Evolutionary conservation across 139 green algal genomes (phyloP).

Genomic region (Asterochloris sp.): DNA sequence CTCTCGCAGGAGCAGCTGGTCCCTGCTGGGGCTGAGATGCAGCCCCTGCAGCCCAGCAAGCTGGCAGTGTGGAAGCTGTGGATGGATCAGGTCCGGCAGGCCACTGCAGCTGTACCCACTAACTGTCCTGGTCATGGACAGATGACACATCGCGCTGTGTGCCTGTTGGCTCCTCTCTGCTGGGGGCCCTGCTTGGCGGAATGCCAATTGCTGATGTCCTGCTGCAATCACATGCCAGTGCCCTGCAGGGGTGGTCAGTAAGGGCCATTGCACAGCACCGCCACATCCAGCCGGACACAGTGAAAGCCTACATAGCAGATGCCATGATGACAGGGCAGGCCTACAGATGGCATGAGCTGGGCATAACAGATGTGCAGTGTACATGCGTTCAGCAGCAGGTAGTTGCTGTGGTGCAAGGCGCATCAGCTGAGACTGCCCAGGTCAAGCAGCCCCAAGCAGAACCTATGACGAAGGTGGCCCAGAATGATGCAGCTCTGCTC

Average conservation of each 20-base stretch:
- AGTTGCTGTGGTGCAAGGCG: too few species aligned
- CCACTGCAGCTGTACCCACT: not conserved
- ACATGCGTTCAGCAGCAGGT: not conserved
- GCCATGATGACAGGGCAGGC: conserved; percentile 32
- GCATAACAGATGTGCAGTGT: not conserved
- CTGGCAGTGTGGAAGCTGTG: conserved; percentile 27
- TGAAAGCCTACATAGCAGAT: conserved; percentile 43
- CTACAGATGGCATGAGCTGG: conserved; percentile 36
- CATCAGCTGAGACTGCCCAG: too few species aligned
- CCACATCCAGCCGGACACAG: conserved; percentile 32
- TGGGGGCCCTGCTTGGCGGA: not conserved
- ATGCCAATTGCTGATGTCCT: not conserved
- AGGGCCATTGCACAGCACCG: conserved; percentile 26
- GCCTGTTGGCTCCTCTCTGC: too few species aligned
- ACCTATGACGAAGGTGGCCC: too few species aligned
- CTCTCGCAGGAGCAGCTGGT: not conserved
- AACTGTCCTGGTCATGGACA: not conserved
- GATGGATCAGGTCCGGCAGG: conserved; percentile 21
- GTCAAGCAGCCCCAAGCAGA: too few species aligned
- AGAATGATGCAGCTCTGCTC: too few species aligned
- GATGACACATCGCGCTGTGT: not conserved
- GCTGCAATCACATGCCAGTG: not conserved
- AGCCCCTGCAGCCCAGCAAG: conserved; percentile 43
- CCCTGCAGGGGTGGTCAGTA: conserved; percentile 16
- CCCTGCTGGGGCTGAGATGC: conserved; percentile 11